Base-by-base conservation (phyloP, 163 green algal genomes). In the Chlorella variabilis region DNA sequence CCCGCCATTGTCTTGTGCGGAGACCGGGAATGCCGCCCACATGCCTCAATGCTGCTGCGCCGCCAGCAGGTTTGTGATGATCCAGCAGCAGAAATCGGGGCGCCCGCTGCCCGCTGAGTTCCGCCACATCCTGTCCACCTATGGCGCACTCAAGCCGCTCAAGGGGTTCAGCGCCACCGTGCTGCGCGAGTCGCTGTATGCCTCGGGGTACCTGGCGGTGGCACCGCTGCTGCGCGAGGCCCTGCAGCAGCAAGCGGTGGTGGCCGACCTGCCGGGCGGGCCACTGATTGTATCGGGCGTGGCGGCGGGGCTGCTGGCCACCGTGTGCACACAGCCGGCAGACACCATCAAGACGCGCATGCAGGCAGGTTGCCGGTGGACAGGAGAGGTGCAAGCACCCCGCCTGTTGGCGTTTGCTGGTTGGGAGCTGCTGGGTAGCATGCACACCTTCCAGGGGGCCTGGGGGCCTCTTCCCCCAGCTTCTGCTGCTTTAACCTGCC, bases 341-440 rank as follows among this genome's bases (percentile, higher is more conserved):
- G 96, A 98, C 90, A 98, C 96, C 0, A 90, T 95, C 58, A 96
- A 96, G 82, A 96, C 92, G 7, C 77, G 87, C 17, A 91, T 95
- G 90, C 92, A 94, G 86, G 90, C 83, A 63, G 23, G 75, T 11
- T 29, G 67, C 21, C 45, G 29, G 31, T 33, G 41, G 41, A 2
- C 33, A 29, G 17, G 38, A 61, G 33, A 65, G 58, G 23, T 27
- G 65, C 33, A 18, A 23, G 31, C 31, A 65, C n/a, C n/a, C n/a
- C n/a, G n/a, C 23, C 31, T 56, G 38, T 3, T n/a, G 23, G n/a
- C 3, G 49, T 6, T 15, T 42, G 31, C 39, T 33, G 11, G 20
- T 1, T 49, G 69, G 42, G 1, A 39, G 5, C n/a, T 41, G 29
- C 6, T 65, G 69, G 39, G 65, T 17, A 3, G 62, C 15, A 34